Conservation (phyloP, 2,329 filamentous ascomycete species). For the Pseudogymnoascus sp. region DNA sequence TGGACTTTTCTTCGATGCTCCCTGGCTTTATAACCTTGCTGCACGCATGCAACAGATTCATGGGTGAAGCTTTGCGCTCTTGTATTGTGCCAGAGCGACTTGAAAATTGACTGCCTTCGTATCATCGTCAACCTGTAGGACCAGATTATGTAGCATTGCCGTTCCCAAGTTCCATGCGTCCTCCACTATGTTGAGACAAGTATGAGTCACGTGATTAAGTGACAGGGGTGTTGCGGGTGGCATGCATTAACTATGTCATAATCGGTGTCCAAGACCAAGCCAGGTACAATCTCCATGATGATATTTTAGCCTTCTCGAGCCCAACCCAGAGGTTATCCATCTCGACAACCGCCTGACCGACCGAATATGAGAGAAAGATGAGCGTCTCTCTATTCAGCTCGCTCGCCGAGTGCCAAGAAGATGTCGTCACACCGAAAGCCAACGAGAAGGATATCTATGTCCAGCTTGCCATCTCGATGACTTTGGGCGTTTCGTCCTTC, state of each 20-base stretch:
- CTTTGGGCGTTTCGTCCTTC: constrained; percentile 64
- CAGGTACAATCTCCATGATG: background rate
- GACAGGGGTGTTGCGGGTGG: background rate
- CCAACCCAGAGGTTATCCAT: background rate
- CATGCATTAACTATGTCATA: background rate
- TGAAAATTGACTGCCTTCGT: background rate
- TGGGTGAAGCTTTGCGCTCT: background rate
- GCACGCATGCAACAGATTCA: background rate
- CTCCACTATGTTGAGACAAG: too few species aligned
- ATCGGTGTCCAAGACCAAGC: background rate
- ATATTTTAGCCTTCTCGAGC: background rate
- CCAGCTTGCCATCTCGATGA: constrained; percentile 66
- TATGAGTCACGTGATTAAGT: background rate
- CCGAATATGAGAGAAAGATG: background rate
- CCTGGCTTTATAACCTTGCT: background rate
- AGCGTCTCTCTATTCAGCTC: background rate
- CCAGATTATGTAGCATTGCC: background rate
- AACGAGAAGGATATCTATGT: constrained; percentile 33
- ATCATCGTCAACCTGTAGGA: background rate
- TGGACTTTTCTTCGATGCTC: background rate
- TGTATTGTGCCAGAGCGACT: background rate
- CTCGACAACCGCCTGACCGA: background rate
- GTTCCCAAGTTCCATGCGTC: background rate
- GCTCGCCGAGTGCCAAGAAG: constrained; percentile 2
- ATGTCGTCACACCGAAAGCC: constrained; percentile 14